phyloP scores from a whole-genome alignment of 305 asterid genomes.

The Solanum hybrid region DNA sequence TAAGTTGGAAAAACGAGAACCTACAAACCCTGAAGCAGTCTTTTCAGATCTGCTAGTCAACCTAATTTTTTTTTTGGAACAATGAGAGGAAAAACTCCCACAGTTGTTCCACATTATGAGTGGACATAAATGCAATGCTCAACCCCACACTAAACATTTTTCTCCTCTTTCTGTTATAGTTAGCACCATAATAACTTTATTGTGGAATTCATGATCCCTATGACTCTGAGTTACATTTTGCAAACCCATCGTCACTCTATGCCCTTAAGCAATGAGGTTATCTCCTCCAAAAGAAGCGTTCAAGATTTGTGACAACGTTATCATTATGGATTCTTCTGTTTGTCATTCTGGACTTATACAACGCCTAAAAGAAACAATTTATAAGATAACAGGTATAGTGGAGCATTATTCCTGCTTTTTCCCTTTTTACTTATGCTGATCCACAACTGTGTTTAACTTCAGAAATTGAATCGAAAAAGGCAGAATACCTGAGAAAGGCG shows the following conservation, averaged over 20 bases:
- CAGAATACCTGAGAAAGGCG: conserved; percentile 87
- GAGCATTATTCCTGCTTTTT: background rate
- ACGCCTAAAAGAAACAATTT: background rate
- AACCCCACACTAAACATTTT: background rate
- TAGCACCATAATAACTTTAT: background rate
- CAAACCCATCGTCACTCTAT: background rate
- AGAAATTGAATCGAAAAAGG: background rate
- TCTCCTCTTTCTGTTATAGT: background rate
- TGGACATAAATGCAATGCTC: background rate
- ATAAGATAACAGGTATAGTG: background rate
- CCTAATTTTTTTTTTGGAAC: background rate
- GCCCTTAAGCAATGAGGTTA: background rate
- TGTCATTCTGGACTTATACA: background rate
- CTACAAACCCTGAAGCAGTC: background rate
- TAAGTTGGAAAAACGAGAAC: background rate
- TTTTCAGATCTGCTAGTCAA: background rate
- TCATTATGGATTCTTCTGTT: background rate
- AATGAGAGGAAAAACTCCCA: background rate
- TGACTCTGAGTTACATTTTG: background rate
- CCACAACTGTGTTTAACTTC: background rate
- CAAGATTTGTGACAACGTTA: background rate
- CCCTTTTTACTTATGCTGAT: background rate
- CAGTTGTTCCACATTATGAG: background rate
- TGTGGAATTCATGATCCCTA: background rate
- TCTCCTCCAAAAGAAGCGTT: background rate